Evolutionary conservation across 1,139 yeast genomes (phyloP).

Genomic region (Hyphopichia burtonii): DNA sequence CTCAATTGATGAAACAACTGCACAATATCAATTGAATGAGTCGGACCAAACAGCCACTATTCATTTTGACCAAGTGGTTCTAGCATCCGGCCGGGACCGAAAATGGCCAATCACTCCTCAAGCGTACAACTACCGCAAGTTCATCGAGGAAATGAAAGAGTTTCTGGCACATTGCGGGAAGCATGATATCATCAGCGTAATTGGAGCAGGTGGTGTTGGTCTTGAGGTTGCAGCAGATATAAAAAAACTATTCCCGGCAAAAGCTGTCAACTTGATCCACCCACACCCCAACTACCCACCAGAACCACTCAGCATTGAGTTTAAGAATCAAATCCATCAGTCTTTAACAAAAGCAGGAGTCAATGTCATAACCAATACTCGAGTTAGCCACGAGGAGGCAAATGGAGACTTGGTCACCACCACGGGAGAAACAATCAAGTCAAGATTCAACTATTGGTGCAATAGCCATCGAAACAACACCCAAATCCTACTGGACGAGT

Average conservation of each 20-base stretch:
- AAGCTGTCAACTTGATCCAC: slow-evolving; percentile 38
- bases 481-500: slow-evolving; percentile 16
- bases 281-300: slow-evolving; percentile 42
- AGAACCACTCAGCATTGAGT: slow-evolving; percentile 35
- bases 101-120: slow-evolving; percentile 56
- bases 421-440: slow-evolving; percentile 25
- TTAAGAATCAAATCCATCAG: slow-evolving; percentile 24
- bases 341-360: slow-evolving; percentile 24
- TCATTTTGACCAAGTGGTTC: slow-evolving; percentile 47
- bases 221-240: slow-evolving; percentile 50
- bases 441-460: slow-evolving; percentile 46
- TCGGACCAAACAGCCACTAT: slow-evolving; percentile 18
- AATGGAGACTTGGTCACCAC: slow-evolving; percentile 32
- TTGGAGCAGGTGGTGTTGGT: slow-evolving; percentile 55
- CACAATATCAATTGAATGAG: slow-evolving; percentile 20
- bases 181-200: slow-evolving; percentile 28
- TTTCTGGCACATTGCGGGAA: slow-evolving; percentile 22
- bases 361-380: slow-evolving; percentile 18
- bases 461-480: slow-evolving; percentile 42
- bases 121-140: slow-evolving; percentile 28
- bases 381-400: slow-evolving; percentile 24
- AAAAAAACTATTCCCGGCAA: slow-evolving; percentile 32
- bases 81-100: slow-evolving; percentile 53
- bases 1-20: slow-evolving; percentile 24
- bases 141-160: slow-evolving; percentile 32